A percentile compares a stretch with the other conserved stretches of the same genome.
Evolutionary conservation across 192 early-diverging fungal species (phyloP).

Genomic region (Backusella westeae): DNA sequence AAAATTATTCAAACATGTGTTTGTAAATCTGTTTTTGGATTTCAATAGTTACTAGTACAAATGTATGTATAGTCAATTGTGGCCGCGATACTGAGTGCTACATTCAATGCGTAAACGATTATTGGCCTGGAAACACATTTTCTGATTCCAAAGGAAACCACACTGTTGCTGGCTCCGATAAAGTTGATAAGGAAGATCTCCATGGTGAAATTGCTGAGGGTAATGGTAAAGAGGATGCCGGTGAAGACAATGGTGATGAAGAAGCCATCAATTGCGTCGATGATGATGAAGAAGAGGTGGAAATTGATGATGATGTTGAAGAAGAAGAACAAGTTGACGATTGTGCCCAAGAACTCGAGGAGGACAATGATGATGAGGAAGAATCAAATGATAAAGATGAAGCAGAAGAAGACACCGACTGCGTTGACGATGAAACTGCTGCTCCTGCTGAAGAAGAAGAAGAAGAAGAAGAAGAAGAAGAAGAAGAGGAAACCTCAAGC

Average conservation of each 20-base stretch:
- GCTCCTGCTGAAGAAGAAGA: not conserved
- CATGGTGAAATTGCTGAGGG: not conserved
- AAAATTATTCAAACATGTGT: constrained; percentile 4
- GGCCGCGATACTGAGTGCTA: constrained; percentile 1
- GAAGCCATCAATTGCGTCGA: not conserved
- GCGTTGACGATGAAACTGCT: not conserved
- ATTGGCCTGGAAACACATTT: constrained; percentile 11
- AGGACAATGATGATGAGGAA: not conserved
- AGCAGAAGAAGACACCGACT: not conserved
- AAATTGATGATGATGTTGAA: not conserved
- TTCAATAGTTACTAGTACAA: not conserved
- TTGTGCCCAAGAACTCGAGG: not conserved
- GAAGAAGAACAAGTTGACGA: not conserved
- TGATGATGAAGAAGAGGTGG: not conserved
- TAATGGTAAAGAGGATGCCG: not conserved
- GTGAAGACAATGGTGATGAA: not conserved
- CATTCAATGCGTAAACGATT: not conserved
- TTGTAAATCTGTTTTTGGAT: not conserved
- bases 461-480: not conserved
- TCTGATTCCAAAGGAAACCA: not conserved
- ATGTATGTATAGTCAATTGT: not conserved
- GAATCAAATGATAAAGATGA: too few species aligned
- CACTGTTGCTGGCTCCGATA: not conserved
- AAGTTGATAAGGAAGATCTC: not conserved
- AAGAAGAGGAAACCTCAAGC: not conserved